phyloP scores from a whole-genome alignment of 441 rosid genomes.

The Syzygium syzygioides region DNA sequence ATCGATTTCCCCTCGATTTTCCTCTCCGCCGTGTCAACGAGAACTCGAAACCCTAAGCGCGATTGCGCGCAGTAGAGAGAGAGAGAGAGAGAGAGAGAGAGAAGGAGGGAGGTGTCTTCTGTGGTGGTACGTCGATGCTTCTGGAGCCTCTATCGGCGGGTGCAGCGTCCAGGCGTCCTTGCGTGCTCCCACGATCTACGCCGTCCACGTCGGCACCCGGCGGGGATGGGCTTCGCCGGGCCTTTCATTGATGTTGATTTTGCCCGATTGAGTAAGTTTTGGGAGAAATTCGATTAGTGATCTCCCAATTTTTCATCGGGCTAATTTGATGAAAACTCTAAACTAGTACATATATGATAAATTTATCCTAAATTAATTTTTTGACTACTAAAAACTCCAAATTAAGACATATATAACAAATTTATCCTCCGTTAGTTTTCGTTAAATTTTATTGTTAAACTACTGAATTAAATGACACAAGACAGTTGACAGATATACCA shows the following conservation, averaged over 20 bases:
- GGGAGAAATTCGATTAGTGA: background rate
- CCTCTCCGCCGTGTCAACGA: background rate
- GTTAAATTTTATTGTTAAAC: too few species aligned
- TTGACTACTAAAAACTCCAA: too few species aligned
- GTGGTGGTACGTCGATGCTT: background rate
- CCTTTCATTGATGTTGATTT: background rate
- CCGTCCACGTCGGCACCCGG: background rate
- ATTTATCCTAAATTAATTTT: too few species aligned
- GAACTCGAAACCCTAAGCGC: constrained; percentile 17
- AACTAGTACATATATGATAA: too few species aligned
- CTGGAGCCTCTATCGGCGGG: background rate
- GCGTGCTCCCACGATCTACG: background rate
- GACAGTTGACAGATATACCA: too few species aligned
- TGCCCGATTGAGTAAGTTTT: background rate
- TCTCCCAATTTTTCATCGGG: background rate
- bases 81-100: background rate
- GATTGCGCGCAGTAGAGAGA: background rate
- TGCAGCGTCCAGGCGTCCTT: background rate
- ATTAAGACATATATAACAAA: too few species aligned
- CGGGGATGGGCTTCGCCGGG: background rate
- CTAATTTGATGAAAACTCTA: too few species aligned
- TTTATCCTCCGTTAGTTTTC: too few species aligned
- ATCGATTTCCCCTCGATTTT: background rate
- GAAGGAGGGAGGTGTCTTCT: background rate
- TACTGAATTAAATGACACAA: too few species aligned